phyloP scores from a whole-genome alignment of 139 green algal species.

The Auxenochlorella pyrenoidosa region DNA sequence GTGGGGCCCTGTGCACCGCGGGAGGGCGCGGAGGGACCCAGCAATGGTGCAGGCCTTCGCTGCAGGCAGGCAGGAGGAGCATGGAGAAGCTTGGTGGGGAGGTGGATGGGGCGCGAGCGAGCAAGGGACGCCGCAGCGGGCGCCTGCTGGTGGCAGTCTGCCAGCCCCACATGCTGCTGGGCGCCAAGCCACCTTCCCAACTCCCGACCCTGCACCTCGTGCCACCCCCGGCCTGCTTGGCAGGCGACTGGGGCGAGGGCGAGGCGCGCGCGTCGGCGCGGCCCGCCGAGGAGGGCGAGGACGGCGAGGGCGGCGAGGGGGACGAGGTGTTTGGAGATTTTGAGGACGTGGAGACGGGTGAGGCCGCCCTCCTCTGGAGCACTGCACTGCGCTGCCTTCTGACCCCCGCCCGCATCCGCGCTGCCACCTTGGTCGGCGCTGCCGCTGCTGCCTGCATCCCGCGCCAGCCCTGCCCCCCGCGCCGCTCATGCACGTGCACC shows the following conservation, averaged over 20 bases:
- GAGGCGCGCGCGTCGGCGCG: conserved; percentile 60
- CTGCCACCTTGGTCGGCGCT: too few relatives aligned
- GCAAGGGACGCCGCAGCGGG: too few relatives aligned
- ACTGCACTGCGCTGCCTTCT: background rate
- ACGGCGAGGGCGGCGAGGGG: conserved; percentile 39
- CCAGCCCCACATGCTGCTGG: too few relatives aligned
- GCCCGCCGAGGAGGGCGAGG: conserved; percentile 58
- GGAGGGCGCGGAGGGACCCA: too few relatives aligned
- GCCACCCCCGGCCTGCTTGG: conserved; percentile 5
- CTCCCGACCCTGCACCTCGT: background rate
- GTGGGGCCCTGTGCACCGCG: conserved; percentile 15
- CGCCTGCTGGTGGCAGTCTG: too few relatives aligned
- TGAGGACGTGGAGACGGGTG: conserved; percentile 94
- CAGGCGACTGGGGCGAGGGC: conserved; percentile 90
- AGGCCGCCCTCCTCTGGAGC: background rate
- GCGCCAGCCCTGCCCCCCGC: too few relatives aligned
- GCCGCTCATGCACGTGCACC: too few relatives aligned
- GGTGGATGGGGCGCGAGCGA: background rate
- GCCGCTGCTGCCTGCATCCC: too few relatives aligned
- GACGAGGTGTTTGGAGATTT: conserved; percentile 77
- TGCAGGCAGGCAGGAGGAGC: too few relatives aligned
- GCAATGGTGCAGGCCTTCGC: background rate
- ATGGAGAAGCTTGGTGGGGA: background rate
- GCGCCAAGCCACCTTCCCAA: too few relatives aligned
- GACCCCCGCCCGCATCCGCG: too few relatives aligned